These are phyloP conservation scores for Arabidopsis hybrid DNA, from an alignment of 441 rosid species.

Conservation along the genomic window DNA sequence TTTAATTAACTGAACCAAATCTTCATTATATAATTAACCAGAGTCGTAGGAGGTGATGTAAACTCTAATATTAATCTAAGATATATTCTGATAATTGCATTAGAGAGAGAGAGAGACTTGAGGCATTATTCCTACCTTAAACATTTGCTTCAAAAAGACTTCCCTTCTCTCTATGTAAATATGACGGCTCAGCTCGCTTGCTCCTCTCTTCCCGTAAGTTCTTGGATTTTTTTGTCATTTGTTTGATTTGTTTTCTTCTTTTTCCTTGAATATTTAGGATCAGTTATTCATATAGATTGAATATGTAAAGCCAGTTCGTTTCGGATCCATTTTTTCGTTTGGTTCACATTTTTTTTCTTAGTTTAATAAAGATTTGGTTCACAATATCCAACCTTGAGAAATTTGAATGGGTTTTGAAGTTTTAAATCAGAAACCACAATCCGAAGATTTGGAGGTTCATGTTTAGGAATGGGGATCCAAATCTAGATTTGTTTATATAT, in stretches of 20 bases:
- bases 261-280: not conserved
- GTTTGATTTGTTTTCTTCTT: no score
- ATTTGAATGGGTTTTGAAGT: not conserved
- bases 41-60: not conserved
- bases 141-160: not conserved
- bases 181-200: not conserved
- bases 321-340: not conserved
- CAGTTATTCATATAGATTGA: not conserved
- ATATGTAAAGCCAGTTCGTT: not conserved
- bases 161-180: conserved; percentile 1
- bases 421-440: not conserved
- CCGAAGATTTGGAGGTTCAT: not conserved
- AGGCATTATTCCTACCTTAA: not conserved
- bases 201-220: no score
- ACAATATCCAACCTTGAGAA: not conserved
- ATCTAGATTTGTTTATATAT: not conserved
- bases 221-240: no score
- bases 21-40: not conserved
- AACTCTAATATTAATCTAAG: not conserved
- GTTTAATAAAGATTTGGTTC: no score
- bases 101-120: not conserved
- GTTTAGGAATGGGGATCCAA: not conserved
- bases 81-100: not conserved
- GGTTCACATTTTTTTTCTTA: not conserved
- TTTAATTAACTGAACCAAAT: conserved; percentile 26